Base-by-base conservation (phyloP, 768 basidiomycete genomes). In the Boletus rufocinnamomeus region DNA sequence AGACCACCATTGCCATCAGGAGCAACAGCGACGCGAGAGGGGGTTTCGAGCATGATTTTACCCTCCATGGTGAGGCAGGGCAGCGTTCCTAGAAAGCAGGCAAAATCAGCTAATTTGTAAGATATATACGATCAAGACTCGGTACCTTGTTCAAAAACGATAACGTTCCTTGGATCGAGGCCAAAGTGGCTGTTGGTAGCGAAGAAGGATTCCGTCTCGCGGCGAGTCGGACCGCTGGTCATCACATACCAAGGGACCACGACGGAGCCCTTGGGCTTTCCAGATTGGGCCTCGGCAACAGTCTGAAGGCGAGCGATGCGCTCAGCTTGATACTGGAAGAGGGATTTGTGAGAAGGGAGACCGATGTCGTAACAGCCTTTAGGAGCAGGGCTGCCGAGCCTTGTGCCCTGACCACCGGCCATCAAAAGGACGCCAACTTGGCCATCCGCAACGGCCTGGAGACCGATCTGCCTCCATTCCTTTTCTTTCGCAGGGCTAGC, bases 331-430 rank as follows among this genome's bases (percentile, higher is more conserved):
- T 91, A 89, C 66, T 97, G 94, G 80, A 99, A 98, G 54, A 99
- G 86, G 14, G 88, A 85, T 76, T 95, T 96, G 76, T 92, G 88
- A 25, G 92, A 94, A 13, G 95, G 92, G 35, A 99, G 80, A 16
- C 90, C 92, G 64, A 99, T 98, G 72, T 98, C 95, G 75, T 98
- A 98, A 79, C 95, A 97, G 6, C 97, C 97, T 71, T 99, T 99
- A 23, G 97, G 97, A 6, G 90, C 90, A 32, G 82, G 84, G 68
- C 91, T 94, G 32, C 97, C 97, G 44, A 99, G 77, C 55, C 97
- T 82, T 21, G 95, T 97, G 16, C 97, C 97, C 76, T 99, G 97
- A 1, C 97, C 97, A 41, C 97, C 97, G 9, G 97, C 97, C 91
- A 99, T 93, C 65, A 99, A 83, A 47, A 99, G 80, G 11, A 98